phyloP scores from a whole-genome alignment of 2,329 filamentous ascomycete genomes.

The Aspergillus jensenii region DNA sequence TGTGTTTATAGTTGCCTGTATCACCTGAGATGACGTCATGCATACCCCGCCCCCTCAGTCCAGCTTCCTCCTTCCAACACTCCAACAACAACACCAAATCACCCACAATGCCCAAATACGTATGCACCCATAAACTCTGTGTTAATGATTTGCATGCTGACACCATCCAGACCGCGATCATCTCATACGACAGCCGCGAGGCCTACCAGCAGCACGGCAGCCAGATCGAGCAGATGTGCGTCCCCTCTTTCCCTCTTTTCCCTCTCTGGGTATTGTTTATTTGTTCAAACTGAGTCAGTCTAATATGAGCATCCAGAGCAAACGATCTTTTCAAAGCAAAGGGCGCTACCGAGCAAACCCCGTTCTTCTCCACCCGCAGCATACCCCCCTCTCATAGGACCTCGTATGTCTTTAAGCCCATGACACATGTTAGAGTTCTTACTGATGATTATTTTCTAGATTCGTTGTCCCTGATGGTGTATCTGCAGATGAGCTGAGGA shows the following conservation, averaged over 20 bases:
- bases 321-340: constrained; percentile 11
- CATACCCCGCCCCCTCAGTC: not conserved
- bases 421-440: not conserved
- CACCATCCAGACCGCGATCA: constrained; percentile 9
- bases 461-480: constrained; percentile 13
- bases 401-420: constrained; percentile 8
- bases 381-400: constrained; percentile 18
- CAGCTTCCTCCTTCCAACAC: not conserved
- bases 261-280: too few relatives aligned
- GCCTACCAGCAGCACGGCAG: constrained; percentile 14
- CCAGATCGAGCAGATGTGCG: constrained; percentile 16
- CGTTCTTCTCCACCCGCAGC: constrained; percentile 18
- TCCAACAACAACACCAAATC: not conserved
- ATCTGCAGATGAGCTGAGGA: constrained; percentile 11
- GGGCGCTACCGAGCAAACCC: constrained; percentile 13
- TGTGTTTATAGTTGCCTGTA: not conserved
- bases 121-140: not conserved
- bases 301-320: constrained; percentile 1
- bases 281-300: not conserved
- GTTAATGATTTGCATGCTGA: not conserved
- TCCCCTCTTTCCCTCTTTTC: not conserved
- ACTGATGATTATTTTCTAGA: not conserved
- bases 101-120: constrained; percentile 21
- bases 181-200: constrained; percentile 15
- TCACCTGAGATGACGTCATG: not conserved